Evolutionary conservation across 164 flowering plant genomes (phyloP), one percentile per base, ranked within the genome.

Genomic region (Umbilicus rupestris): DNA sequence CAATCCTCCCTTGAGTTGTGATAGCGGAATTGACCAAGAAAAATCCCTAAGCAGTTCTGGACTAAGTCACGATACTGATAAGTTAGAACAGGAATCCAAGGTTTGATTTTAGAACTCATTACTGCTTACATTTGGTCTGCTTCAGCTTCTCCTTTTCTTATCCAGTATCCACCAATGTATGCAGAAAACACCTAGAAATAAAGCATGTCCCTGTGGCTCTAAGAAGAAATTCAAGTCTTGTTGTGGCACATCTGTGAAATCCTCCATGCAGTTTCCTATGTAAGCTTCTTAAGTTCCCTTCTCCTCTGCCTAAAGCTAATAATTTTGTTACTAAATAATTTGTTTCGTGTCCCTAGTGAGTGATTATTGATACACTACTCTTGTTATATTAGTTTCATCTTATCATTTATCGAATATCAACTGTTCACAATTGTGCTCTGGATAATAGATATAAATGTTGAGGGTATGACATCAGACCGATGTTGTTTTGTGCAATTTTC

Each of bases 141-240:
- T 5, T 12, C 60, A 55, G 17, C 17, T 55, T 28, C 26, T 58
- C 10, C 26, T 66, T 44, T 47, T 70, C 47, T 28, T 31, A 63
- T 63, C 29, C 57, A 26, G 22, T 31, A 63, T 63, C 29, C 57
- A 26, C 0, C 62, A 22, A 28, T 41, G 42, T 26, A 30, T 74
- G 68, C 84, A 88, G 98, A 87, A 81, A 71, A 78, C 84, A 30
- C 71, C 96, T 37, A 77, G 90, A 78, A 90, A 87, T 73, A 82
- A 88, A 79, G 69, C 71, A 0, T 92, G 96, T 67, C 86, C 96
- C 3, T 90, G 98, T 79, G 98, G 97, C 62, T 93, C 97, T n/a
- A 88, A 82, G 74, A 93, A 88, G 83, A 93, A 93, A 73, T 79
- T 84, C 83, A 90, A 93, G 80, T 72, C 83, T 68, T 90, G 96